These are phyloP conservation scores for Hypoxylon sp. DNA, from an alignment of 2,329 filamentous ascomycete genomes.

Conservation along the genomic window DNA sequence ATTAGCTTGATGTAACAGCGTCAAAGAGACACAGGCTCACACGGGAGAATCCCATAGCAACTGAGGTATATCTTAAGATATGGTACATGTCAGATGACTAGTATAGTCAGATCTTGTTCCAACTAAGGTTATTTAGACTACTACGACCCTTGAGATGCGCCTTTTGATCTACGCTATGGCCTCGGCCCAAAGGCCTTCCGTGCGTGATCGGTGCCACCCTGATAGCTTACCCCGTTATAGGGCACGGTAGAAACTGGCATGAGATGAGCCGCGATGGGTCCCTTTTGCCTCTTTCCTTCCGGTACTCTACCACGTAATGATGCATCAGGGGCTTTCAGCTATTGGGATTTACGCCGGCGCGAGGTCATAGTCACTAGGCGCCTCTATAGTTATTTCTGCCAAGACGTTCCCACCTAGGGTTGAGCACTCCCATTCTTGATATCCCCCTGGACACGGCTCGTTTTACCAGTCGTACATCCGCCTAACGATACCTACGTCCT, in stretches of 20 bases:
- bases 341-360: conserved; percentile 14
- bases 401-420: conserved; percentile 34
- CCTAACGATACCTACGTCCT: conserved; percentile 54
- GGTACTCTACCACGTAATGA: conserved; percentile 20
- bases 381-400: conserved; percentile 31
- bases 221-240: conserved; percentile 36
- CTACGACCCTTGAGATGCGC: conserved; percentile 30
- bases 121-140: conserved; percentile 44
- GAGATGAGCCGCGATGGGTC: conserved; percentile 22
- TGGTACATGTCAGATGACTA: conserved; percentile 35
- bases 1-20: conserved; percentile 41
- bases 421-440: conserved; percentile 41
- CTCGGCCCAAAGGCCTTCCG: conserved; percentile 48
- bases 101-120: conserved; percentile 41
- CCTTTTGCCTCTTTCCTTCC: conserved; percentile 9
- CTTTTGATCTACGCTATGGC: conserved; percentile 42
- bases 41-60: conserved; percentile 16
- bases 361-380: conserved; percentile 23
- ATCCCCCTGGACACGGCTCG: conserved; percentile 46
- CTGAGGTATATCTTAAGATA: conserved; percentile 30
- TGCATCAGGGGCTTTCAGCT: conserved; percentile 24
- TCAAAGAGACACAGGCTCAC: conserved; percentile 36
- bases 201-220: conserved; percentile 43
- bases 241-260: conserved; percentile 22
- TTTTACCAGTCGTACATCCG: conserved; percentile 49